Conservation (phyloP, 2,329 filamentous ascomycete species). For the Cladophialophora bantiana region DNA sequence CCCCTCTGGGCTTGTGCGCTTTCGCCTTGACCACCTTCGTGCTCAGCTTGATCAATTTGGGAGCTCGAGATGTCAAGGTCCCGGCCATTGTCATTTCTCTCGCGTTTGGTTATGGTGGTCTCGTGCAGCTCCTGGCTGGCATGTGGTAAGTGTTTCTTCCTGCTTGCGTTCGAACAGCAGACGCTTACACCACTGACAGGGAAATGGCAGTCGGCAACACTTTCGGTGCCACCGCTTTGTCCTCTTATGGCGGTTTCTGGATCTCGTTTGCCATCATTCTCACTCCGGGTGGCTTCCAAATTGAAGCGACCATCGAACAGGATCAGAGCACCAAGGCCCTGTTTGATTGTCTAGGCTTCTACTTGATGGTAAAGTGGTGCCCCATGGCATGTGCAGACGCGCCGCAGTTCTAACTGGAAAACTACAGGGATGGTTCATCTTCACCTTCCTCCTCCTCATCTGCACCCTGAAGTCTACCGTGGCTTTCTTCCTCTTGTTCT, state of each 20-base stretch:
- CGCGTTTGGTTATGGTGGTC: conserved; percentile 77
- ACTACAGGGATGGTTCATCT: conserved; percentile 78
- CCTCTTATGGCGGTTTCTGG: conserved; percentile 87
- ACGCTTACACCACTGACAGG: conserved; percentile 54
- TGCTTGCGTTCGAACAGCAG: background rate
- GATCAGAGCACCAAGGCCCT: conserved; percentile 50
- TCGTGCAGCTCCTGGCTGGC: conserved; percentile 79
- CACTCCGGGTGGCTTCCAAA: conserved; percentile 71
- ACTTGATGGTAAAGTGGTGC: conserved; percentile 62
- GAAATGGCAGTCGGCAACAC: conserved; percentile 90
- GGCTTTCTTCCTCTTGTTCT: conserved; percentile 79
- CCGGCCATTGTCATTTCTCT: conserved; percentile 73
- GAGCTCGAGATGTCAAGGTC: conserved; percentile 63
- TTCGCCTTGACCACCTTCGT: conserved; percentile 87
- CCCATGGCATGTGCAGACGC: background rate
- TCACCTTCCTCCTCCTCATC: conserved; percentile 75
- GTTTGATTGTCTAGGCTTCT: conserved; percentile 72
- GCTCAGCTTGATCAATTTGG: conserved; percentile 75
- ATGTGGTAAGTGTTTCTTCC: conserved; percentile 71
- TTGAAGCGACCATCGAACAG: conserved; percentile 56
- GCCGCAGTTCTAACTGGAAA: conserved; percentile 25
- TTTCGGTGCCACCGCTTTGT: conserved; percentile 80
- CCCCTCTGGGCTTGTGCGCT: conserved; percentile 76
- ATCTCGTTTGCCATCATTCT: conserved; percentile 75
- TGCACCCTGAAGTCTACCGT: conserved; percentile 79